A percentile compares a stretch with the other conserved stretches of the same genome.
These are phyloP conservation scores for Tillandsia leiboldiana DNA, from an alignment of 176 grass and related monocot species.

Conservation along the genomic window DNA sequence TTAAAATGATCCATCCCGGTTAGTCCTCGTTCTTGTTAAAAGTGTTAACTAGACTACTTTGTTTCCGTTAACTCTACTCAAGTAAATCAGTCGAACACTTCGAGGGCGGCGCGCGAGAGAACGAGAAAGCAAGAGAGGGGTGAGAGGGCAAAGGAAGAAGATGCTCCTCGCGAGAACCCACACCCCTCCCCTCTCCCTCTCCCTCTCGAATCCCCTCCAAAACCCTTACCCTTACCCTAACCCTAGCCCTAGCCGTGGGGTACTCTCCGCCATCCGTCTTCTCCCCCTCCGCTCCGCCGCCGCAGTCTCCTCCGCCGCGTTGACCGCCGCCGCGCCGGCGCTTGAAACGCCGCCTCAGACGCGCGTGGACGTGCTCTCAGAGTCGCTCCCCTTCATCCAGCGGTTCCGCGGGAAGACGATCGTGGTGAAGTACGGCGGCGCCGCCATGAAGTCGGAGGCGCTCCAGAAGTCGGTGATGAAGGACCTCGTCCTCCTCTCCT, in stretches of 20 bases:
- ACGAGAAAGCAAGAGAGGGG: not conserved
- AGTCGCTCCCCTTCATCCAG: slow-evolving; percentile 89
- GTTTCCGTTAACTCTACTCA: not conserved
- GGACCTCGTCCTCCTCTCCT: slow-evolving; percentile 75
- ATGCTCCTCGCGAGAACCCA: slow-evolving; percentile 1
- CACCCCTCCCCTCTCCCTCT: not conserved
- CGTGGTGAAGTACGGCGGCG: slow-evolving; percentile 80
- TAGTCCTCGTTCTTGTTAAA: too few relatives aligned
- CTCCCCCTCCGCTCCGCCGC: not conserved
- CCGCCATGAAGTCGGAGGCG: slow-evolving; percentile 63
- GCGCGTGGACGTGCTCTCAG: slow-evolving; percentile 63
- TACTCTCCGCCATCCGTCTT: not conserved
- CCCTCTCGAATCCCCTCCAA: not conserved
- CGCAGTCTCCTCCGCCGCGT: not conserved
- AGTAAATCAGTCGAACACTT: slow-evolving; percentile 7
- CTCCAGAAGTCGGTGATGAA: slow-evolving; percentile 59
- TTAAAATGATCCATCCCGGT: too few relatives aligned
- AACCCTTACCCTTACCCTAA: not conserved
- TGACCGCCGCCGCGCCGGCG: not conserved
- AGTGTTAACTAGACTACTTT: too few relatives aligned
- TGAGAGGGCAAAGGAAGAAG: not conserved
- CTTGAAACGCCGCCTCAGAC: slow-evolving; percentile 7
- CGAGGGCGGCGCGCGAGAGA: not conserved
- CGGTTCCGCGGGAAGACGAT: slow-evolving; percentile 75
- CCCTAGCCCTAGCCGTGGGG: not conserved